phyloP scores from a whole-genome alignment of 2,329 filamentous ascomycete genomes.

The Ophiosphaerella narmari region DNA sequence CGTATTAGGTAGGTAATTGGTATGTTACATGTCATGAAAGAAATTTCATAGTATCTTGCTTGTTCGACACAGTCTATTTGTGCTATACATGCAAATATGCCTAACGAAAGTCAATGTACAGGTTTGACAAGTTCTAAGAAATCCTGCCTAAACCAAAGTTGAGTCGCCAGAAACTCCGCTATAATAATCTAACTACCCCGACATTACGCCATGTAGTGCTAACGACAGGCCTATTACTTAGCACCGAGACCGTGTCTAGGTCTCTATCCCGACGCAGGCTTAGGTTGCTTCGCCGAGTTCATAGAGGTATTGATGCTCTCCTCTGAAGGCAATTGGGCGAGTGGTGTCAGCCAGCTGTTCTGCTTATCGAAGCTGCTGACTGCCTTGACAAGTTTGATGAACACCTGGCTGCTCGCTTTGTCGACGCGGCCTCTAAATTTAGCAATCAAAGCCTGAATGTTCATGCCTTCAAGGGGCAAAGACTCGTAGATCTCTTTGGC shows the following conservation, averaged over 20 bases:
- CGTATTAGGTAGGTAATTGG: too few species aligned
- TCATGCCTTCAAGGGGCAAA: conserved; percentile 52
- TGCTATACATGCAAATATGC: background rate
- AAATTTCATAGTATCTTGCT: background rate
- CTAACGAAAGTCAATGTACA: background rate
- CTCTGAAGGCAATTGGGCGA: conserved; percentile 37
- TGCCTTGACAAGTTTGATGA: conserved; percentile 52
- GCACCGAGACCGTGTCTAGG: too few species aligned
- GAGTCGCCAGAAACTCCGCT: background rate
- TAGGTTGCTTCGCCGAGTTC: conserved; percentile 13
- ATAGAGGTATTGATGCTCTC: conserved; percentile 31
- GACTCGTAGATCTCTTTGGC: conserved; percentile 51
- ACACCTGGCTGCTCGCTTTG: conserved; percentile 41
- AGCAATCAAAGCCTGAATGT: conserved; percentile 47
- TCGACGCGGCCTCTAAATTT: conserved; percentile 50
- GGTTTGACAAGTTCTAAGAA: background rate
- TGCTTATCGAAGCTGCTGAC: conserved; percentile 39
- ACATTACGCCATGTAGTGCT: too few species aligned
- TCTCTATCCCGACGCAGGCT: conserved; percentile 7
- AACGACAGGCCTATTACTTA: background rate
- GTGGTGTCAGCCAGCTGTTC: conserved; percentile 35
- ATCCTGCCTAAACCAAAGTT: background rate
- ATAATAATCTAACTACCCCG: background rate
- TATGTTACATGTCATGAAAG: background rate
- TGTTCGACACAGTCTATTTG: too few species aligned